Percentiles rank a stretch among this genome's conserved stretches.
Conservation (phyloP, 306 rosid species). For the Cucurbita moschata region DNA sequence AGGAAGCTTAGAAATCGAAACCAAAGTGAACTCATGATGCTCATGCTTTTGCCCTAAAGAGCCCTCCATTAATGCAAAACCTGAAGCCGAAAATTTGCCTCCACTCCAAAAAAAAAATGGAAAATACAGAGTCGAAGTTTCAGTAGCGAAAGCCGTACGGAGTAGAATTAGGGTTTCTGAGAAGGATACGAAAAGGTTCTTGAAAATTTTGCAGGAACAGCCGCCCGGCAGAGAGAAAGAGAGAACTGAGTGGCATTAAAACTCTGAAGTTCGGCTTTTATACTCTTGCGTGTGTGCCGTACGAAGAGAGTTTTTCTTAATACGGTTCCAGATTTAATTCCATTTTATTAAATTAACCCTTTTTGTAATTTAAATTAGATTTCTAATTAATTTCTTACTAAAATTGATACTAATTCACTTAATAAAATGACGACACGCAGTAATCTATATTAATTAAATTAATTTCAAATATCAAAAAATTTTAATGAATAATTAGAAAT, state of each 20-base stretch:
- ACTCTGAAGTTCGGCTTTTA: slow-evolving; percentile 6
- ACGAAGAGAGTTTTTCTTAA: neutral
- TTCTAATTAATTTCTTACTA: no score
- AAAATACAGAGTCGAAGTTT: neutral
- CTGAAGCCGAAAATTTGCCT: neutral
- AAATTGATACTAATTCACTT: no score
- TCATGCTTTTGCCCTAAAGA: slow-evolving; percentile 22
- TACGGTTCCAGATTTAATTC: no score
- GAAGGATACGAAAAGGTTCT: slow-evolving; percentile 7
- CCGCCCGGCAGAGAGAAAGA: slow-evolving; percentile 36
- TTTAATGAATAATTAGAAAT: no score
- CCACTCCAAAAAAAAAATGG: neutral
- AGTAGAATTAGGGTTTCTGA: slow-evolving; percentile 56
- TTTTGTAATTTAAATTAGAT: no score
- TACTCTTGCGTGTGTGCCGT: neutral
- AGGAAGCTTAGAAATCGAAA: slow-evolving; percentile 42
- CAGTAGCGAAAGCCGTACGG: neutral
- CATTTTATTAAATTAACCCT: no score
- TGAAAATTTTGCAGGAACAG: slow-evolving; percentile 22
- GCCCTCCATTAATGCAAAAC: slow-evolving; percentile 42
- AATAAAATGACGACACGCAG: no score
- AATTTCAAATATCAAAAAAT: no score
- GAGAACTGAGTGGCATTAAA: neutral
- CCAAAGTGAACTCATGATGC: slow-evolving; percentile 40
- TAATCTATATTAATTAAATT: no score